Base-by-base conservation (phyloP, 1,284 basidiomycete species). In the Blastosporella zonata region DNA sequence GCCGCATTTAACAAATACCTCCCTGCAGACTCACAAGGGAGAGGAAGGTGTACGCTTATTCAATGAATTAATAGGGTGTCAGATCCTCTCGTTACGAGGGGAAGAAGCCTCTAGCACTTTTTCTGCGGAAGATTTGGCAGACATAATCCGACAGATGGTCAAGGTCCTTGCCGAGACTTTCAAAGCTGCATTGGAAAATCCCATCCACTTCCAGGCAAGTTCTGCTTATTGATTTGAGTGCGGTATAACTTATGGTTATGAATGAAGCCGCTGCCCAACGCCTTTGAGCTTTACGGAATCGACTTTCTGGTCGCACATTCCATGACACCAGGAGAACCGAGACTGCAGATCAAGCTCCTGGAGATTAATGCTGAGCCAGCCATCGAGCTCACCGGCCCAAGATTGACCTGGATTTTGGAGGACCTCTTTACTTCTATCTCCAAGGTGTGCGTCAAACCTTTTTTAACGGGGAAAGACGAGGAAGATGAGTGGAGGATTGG, bases 361-460 rank as follows among this genome's bases (percentile, higher is more conserved):
- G 96, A 98, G 65, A 77, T 97, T 62, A 98, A 98, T 64, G 87
- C 95, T 17, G 95, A 97, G 58, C 96, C 96, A 2, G 96, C 97
- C 47, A 97, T 98, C 56, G 90, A 95, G 59, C 81, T 97, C 55
- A 95, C 92, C 0, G 97, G 96, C 0, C 76, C 82, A n/a, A 77
- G 90, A 33, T 71, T 98, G 36, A 78, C 80, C 3, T 86, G 85
- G 78, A 82, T 94, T 37, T 69, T 94, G 37, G 80, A 89, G 55
- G 85, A 89, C 52, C 74, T 97, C 46, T 97, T 97, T 69, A 71
- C 73, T 38, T 77, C 81, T 0, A 89, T 91, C 12, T 82, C 81
- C 1, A 70, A 76, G 54, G 73, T 81, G n/a, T 86, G 82, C 54
- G 74, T 95, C 1, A 71, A 72, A 48, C 89, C 92, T 0, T 90